Evolutionary conservation across 495 filamentous ascomycete genomes (phyloP), one percentile per base, ranked within the genome.

Genomic region (Penicillium fimorum): DNA sequence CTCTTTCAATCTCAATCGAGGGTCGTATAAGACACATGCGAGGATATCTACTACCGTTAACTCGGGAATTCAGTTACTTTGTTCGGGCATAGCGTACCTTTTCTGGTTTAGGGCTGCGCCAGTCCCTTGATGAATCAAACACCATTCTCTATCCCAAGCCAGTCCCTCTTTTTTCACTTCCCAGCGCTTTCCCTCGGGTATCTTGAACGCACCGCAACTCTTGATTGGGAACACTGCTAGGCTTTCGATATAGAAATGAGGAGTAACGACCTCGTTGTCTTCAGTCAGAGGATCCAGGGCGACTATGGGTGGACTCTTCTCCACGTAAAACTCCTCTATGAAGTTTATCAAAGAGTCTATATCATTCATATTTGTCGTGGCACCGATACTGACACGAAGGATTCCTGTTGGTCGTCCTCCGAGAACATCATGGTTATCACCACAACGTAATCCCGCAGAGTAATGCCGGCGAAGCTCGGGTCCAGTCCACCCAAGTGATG

Each of bases 131-230:
- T 96, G 91, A 15, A 97, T 81, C 15, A 97, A 71, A 65, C 91
- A 96, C 92, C 92, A 97, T 71, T 97, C 92, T 48, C 92, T 76
- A 68, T 97, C 92, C 92, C 92, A 96, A 17, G 86, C 87, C 6
- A 97, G 74, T 0, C 92, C 92, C 70, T 95, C 88, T 15, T 76
- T 72, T 46, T 78, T 82, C 25, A 96, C 80, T 64, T 90, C 85
- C 92, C 92, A 97, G 18, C 76, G 64, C 22, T 71, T 71, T 8
- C 73, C 82, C 1, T 75, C 57, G 0, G 90, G 86, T 38, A 97
- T 80, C n/a, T 76, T 78, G 61, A 85, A 92, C 8, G 87, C 87
- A 8, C 82, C 88, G 64, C 92, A 97, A 64, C 87, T 90, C 72
- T 96, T 96, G 70, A 97, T 93, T 0, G 92, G 92, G 62, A 90